Evolutionary conservation across 768 basidiomycete genomes (phyloP).

Genomic region (Lactarius deliciosus): DNA sequence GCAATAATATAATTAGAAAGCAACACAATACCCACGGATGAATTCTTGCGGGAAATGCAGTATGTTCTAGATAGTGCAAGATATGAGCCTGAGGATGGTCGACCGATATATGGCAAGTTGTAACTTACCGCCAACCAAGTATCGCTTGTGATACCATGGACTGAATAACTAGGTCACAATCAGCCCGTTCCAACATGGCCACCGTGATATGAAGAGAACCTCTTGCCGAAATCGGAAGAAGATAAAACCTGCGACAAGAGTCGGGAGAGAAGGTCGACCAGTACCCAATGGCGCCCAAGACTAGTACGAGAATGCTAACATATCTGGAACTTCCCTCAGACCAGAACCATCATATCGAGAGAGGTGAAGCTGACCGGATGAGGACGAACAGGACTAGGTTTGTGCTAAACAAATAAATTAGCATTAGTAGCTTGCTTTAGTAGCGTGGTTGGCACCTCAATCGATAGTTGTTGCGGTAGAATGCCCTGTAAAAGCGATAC

Average conservation of each 20-base stretch:
- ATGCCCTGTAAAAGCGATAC: slow-evolving; percentile 23
- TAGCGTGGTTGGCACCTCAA: not conserved
- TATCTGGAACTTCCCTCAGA: slow-evolving; percentile 34
- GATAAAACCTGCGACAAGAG: slow-evolving; percentile 50
- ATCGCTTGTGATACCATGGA: slow-evolving; percentile 65
- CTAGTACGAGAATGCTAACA: slow-evolving; percentile 48
- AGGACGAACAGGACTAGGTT: slow-evolving; percentile 17
- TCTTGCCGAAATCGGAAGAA: slow-evolving; percentile 59
- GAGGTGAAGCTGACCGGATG: slow-evolving; percentile 7
- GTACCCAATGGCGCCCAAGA: slow-evolving; percentile 56
- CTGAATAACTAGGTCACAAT: slow-evolving; percentile 50
- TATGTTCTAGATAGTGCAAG: slow-evolving; percentile 44
- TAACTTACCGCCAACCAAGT: slow-evolving; percentile 53
- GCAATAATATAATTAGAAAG: slow-evolving; percentile 43
- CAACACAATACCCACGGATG: slow-evolving; percentile 43
- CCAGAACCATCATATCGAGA: not conserved
- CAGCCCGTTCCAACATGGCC: slow-evolving; percentile 6
- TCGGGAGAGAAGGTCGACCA: slow-evolving; percentile 51
- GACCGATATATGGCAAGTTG: not conserved
- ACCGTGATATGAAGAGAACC: slow-evolving; percentile 39
- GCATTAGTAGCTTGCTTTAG: not conserved
- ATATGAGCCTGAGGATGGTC: not conserved
- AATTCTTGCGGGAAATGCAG: slow-evolving; percentile 53
- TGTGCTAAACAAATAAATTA: not conserved
- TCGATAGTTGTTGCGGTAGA: not conserved